phyloP scores from a whole-genome alignment of 345 rosid genomes.

The Eucalyptus viminalis region DNA sequence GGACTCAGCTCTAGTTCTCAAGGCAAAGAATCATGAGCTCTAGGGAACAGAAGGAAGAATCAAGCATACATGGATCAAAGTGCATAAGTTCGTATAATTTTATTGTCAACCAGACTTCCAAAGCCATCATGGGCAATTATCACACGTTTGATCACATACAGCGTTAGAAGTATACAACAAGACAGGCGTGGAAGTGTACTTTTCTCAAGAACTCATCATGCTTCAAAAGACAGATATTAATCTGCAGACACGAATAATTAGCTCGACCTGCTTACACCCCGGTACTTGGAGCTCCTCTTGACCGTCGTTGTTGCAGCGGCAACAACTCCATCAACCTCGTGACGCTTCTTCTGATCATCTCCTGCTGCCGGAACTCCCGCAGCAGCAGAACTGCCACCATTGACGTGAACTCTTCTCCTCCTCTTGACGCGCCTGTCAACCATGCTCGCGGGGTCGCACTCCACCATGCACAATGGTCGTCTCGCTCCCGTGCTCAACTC shows the following conservation, averaged over 20 bases:
- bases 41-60: not conserved
- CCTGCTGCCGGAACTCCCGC: not conserved
- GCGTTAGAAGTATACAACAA: not conserved
- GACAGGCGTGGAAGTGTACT: not conserved
- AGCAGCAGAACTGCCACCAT: not conserved
- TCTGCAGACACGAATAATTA: not conserved
- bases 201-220: not conserved
- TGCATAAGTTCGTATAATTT: not conserved
- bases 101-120: not conserved
- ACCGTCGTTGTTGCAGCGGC: slow-evolving; percentile 16
- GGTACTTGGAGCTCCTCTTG: slow-evolving; percentile 65
- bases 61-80: not conserved
- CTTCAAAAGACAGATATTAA: not conserved
- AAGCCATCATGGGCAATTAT: not conserved
- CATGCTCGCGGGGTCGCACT: not conserved
- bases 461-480: not conserved
- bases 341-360: not conserved
- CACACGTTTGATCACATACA: not conserved
- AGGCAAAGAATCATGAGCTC: not conserved
- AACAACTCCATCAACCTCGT: not conserved
- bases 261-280: slow-evolving; percentile 52
- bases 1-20: not conserved
- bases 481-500: not conserved
- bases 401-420: slow-evolving; percentile 7
- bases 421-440: slow-evolving; percentile 3